These are phyloP conservation scores for Hymenoscyphus salicellus DNA, from an alignment of 2,329 filamentous ascomycete genomes.

Conservation along the genomic window DNA sequence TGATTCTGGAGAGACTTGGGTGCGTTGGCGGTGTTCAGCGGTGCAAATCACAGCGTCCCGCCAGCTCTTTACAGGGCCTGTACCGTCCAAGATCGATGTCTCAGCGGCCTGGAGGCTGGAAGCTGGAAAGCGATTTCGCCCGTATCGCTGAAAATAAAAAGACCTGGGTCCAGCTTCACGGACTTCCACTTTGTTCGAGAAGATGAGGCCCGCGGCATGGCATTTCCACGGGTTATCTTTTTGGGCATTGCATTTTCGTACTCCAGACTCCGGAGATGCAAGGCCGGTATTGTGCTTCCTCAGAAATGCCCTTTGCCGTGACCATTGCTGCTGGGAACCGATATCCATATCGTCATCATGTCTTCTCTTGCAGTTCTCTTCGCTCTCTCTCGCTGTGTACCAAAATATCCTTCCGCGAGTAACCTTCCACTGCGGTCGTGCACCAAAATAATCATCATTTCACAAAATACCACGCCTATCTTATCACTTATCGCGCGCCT, in stretches of 20 bases:
- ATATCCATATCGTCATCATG: not conserved
- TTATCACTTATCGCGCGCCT: constrained; percentile 6
- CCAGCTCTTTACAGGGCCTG: not conserved
- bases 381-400: not conserved
- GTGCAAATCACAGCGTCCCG: not conserved
- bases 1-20: not conserved
- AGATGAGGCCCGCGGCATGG: not conserved
- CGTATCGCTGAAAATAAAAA: not conserved
- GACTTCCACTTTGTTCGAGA: not conserved
- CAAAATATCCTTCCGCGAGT: constrained; percentile 1
- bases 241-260: not conserved
- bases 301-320: not conserved
- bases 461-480: not conserved
- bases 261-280: not conserved
- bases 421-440: not conserved
- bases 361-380: not conserved
- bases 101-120: not conserved
- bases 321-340: not conserved
- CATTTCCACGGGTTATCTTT: not conserved
- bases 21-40: not conserved
- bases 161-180: not conserved
- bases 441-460: not conserved
- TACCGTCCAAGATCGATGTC: not conserved
- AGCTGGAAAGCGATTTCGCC: not conserved
- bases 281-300: not conserved